Evolutionary conservation across 2,329 filamentous ascomycete genomes (phyloP), one percentile per base, ranked within the genome.

Genomic region (Metarhizium album): DNA sequence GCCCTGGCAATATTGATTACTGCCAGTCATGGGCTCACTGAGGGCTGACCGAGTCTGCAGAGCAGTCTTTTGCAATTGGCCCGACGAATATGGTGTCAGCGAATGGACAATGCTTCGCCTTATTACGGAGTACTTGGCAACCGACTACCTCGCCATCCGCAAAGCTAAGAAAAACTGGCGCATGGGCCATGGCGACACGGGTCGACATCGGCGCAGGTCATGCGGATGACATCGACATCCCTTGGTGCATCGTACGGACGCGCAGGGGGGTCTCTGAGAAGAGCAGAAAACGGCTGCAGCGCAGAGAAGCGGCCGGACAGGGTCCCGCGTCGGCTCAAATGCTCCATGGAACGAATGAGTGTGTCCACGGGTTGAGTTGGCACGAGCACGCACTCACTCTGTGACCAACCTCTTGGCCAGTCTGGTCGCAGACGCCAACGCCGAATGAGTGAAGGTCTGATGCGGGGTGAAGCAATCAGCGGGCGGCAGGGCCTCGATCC

Each of bases 181-280:
- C 50, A 48, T 48, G 50, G 42, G 46, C 42, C 42, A 52, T 23
- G 24, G 38, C n/a, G 24, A 27, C 48, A 45, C 24, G 48, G 35
- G 37, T 20, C 24, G 20, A 37, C 42, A 37, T 42, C 24, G 38
- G 49, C 49, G 22, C 24, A 42, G 27, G 43, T 45, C 40, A 51
- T 51, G 50, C 47, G 46, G 11, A 52, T 49, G 50, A 37, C 42
- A 46, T 42, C 14, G 40, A 45, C 31, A 38, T 52, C 24, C 27
- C 33, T 16, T 14, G 33, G 11, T 35, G 14, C 11, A 13, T 16
- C 23, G 3, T 37, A 42, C 37, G 42, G 11, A 24, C 8, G 3
- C 11, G 14, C 40, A 24, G 40, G 22, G n/a, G 40, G 40, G 8
- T 43, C 40, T 16, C 16, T 2, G 11, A 22, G 37, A 40, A 40